phyloP scores from a whole-genome alignment of 768 basidiomycete species.

The Flagelloscypha sp. region DNA sequence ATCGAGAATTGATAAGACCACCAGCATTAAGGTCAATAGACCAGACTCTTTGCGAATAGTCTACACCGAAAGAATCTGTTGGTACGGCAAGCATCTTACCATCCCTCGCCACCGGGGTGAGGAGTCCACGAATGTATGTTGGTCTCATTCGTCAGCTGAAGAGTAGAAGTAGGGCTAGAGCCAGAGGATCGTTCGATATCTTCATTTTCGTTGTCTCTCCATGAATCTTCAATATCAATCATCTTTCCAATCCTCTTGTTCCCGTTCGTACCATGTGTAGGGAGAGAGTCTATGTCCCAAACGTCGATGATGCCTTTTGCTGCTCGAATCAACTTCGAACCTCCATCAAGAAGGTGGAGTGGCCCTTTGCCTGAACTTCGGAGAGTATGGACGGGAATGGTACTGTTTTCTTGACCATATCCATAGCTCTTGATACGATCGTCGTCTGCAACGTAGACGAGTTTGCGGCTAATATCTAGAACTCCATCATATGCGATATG shows the following conservation, averaged over 20 bases:
- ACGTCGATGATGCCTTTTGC: conserved; percentile 24
- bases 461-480: conserved; percentile 25
- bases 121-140: conserved; percentile 16
- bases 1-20: conserved; percentile 22
- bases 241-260: conserved; percentile 15
- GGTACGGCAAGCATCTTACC: background rate
- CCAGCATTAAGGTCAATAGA: conserved; percentile 26
- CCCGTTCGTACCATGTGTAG: conserved; percentile 21
- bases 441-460: conserved; percentile 28
- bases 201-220: conserved; percentile 18
- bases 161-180: conserved; percentile 10
- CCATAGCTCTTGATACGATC: conserved; percentile 29
- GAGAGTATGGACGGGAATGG: conserved; percentile 25
- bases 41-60: conserved; percentile 7
- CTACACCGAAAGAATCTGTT: background rate
- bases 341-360: conserved; percentile 20
- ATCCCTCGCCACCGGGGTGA: too few relatives aligned
- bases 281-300: conserved; percentile 28
- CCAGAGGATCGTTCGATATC: conserved; percentile 23
- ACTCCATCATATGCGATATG: conserved; percentile 14
- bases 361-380: conserved; percentile 19
- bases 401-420: conserved; percentile 14
- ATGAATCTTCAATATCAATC: conserved; percentile 9
- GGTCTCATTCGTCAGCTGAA: conserved; percentile 7
- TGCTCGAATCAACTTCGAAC: conserved; percentile 21